These are phyloP conservation scores for Trametes gibbosa DNA, from an alignment of 768 basidiomycete species.

Conservation along the genomic window DNA sequence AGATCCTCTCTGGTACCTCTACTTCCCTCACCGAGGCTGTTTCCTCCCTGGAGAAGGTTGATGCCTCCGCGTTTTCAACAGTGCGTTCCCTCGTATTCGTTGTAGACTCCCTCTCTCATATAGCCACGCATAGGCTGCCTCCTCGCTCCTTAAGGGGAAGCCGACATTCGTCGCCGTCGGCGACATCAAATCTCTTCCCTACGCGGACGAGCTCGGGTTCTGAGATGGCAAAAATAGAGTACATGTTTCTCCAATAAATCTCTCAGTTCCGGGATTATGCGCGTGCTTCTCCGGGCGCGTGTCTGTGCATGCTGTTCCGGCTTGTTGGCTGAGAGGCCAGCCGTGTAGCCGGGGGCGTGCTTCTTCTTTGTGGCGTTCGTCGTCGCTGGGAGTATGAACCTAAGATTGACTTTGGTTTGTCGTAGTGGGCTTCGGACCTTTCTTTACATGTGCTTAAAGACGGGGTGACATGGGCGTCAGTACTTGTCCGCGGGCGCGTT, in stretches of 20 bases:
- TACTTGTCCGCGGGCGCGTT: too few relatives aligned
- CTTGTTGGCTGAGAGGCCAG: not conserved
- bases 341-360: too few relatives aligned
- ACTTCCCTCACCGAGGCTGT: slow-evolving; percentile 62
- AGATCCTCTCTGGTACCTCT: slow-evolving; percentile 64
- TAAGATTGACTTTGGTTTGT: too few relatives aligned
- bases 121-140: slow-evolving; percentile 47
- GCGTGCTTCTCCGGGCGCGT: not conserved
- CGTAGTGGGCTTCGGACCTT: too few relatives aligned
- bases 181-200: slow-evolving; percentile 71
- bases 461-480: too few relatives aligned
- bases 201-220: slow-evolving; percentile 80
- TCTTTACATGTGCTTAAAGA: too few relatives aligned
- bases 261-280: not conserved
- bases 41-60: slow-evolving; percentile 67
- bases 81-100: slow-evolving; percentile 36
- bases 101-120: not conserved
- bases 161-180: slow-evolving; percentile 90
- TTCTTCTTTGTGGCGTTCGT: too few relatives aligned
- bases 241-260: slow-evolving; percentile 7
- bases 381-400: too few relatives aligned
- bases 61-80: slow-evolving; percentile 65
- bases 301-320: not conserved
- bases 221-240: slow-evolving; percentile 34
- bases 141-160: slow-evolving; percentile 66